A percentile compares a stretch with the other conserved stretches of the same genome.
Evolutionary conservation across 768 basidiomycete genomes (phyloP).

Genomic region (Auriculariales sp.): DNA sequence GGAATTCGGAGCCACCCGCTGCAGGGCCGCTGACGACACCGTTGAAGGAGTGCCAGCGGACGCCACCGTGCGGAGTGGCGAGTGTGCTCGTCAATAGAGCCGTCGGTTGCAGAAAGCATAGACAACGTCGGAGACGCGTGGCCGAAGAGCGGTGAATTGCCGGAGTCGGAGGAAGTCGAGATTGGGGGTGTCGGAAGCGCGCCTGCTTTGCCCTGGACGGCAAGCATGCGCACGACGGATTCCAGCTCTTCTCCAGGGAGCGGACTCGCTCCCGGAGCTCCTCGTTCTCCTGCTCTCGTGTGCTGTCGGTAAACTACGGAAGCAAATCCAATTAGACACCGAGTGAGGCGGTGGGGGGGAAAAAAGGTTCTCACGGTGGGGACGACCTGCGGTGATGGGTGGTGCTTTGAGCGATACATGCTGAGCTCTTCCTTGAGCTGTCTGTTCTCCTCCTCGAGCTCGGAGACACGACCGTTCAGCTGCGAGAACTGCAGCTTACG

Average conservation of each 20-base stretch:
- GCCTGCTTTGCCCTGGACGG: constrained; percentile 35
- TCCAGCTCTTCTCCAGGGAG: constrained; percentile 71
- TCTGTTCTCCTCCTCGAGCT: constrained; percentile 76
- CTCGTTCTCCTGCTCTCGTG: constrained; percentile 51
- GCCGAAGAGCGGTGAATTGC: constrained; percentile 23
- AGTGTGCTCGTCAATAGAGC: constrained; percentile 47
- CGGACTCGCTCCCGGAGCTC: constrained; percentile 63
- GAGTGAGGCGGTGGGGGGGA: constrained; percentile 14
- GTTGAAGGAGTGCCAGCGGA: constrained; percentile 37
- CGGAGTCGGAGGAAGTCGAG: constrained; percentile 16
- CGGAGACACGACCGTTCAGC: constrained; percentile 51
- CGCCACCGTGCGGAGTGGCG: constrained; percentile 98
- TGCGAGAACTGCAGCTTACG: constrained; percentile 68
- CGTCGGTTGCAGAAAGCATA: constrained; percentile 11
- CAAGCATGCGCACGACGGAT: constrained; percentile 60
- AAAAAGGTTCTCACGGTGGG: background rate
- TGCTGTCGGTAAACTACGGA: constrained; percentile 19
- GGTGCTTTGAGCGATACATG: constrained; percentile 2
- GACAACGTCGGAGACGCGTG: constrained; percentile 18
- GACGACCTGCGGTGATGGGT: constrained; percentile 1
- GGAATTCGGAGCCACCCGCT: constrained; percentile 58
- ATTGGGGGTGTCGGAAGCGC: constrained; percentile 11
- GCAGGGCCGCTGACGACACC: constrained; percentile 65
- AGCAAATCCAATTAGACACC: constrained; percentile 26
- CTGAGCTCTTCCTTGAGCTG: constrained; percentile 23